Conservation (phyloP, 352 stramenopile genomes). For the Pythium rishiriense region DNA sequence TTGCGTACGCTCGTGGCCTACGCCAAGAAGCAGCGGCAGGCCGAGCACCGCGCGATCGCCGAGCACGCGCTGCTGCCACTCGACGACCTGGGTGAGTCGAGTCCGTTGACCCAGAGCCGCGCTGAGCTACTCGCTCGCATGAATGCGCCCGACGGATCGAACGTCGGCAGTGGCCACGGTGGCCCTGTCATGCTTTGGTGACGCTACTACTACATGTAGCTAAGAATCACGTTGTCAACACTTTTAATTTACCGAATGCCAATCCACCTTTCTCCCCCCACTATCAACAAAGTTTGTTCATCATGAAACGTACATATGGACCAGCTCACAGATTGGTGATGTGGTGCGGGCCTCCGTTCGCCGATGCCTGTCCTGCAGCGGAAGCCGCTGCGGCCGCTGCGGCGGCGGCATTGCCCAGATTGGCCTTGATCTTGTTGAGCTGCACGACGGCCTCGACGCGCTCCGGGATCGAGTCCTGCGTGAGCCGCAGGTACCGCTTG, state of each 20-base stretch:
- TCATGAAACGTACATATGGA: background rate
- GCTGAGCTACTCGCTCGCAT: background rate
- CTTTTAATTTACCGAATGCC: conserved; percentile 2
- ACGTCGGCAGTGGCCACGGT: background rate
- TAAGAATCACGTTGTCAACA: too few relatives aligned
- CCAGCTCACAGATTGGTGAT: background rate
- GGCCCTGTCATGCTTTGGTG: conserved; percentile 16
- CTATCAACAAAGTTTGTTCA: too few relatives aligned
- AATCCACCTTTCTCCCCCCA: background rate
- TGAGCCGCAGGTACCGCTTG: conserved; percentile 77
- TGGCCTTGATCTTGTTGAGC: conserved; percentile 70
- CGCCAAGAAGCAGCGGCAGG: conserved; percentile 62
- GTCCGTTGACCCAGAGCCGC: conserved; percentile 4
- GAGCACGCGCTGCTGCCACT: conserved; percentile 36
- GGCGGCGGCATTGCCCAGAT: conserved; percentile 29
- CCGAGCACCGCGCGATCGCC: conserved; percentile 77
- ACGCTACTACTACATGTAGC: background rate
- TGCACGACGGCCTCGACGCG: conserved; percentile 67
- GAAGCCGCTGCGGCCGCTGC: background rate
- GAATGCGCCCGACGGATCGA: conserved; percentile 4
- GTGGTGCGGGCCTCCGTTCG: background rate
- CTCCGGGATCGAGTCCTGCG: conserved; percentile 43
- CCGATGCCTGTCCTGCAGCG: background rate
- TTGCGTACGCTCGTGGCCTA: conserved; percentile 77
- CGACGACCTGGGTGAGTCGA: conserved; percentile 13